Percentiles rank a stretch among this genome's conserved stretches.
Conservation (phyloP, 352 stramenopile species). For the Phytophthora agathidicida region DNA sequence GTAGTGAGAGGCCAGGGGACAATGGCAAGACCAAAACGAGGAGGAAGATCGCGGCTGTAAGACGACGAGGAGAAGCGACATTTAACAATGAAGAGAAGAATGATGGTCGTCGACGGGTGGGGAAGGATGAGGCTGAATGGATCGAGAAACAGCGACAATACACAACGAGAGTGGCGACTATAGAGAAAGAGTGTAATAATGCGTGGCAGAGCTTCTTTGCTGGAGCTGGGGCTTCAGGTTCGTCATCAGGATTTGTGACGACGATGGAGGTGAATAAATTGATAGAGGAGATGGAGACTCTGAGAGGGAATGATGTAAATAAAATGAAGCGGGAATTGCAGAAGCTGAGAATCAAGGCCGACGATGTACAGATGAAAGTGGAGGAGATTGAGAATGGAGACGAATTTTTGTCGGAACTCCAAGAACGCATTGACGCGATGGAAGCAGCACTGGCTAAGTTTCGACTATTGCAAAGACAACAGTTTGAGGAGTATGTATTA, state of each 20-base stretch:
- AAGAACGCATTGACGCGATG: conserved; percentile 58
- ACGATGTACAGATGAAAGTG: conserved; percentile 48
- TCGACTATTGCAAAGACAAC: conserved; percentile 35
- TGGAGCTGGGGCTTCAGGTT: conserved; percentile 22
- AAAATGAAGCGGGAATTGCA: conserved; percentile 47
- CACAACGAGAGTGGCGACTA: conserved; percentile 28
- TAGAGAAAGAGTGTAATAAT: conserved; percentile 62
- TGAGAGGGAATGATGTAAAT: conserved; percentile 31
- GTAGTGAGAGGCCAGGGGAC: conserved; percentile 28
- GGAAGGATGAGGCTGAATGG: conserved; percentile 57
- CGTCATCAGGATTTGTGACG: conserved; percentile 15
- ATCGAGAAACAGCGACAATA: conserved; percentile 72
- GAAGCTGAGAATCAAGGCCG: conserved; percentile 32
- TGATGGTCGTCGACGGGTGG: conserved; percentile 25
- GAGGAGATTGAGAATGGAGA: conserved; percentile 52
- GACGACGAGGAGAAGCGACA: conserved; percentile 26
- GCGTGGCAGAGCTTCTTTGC: conserved; percentile 63
- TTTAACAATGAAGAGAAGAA: not conserved
- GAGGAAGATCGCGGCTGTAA: conserved; percentile 42
- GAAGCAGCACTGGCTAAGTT: conserved; percentile 52
- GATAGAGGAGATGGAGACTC: conserved; percentile 41
- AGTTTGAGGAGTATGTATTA: conserved; percentile 51
- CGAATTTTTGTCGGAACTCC: conserved; percentile 53
- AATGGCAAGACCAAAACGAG: conserved; percentile 17
- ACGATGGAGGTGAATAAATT: conserved; percentile 47